Base-by-base conservation (phyloP, 345 rosid species). In the Corchorus olitorius region DNA sequence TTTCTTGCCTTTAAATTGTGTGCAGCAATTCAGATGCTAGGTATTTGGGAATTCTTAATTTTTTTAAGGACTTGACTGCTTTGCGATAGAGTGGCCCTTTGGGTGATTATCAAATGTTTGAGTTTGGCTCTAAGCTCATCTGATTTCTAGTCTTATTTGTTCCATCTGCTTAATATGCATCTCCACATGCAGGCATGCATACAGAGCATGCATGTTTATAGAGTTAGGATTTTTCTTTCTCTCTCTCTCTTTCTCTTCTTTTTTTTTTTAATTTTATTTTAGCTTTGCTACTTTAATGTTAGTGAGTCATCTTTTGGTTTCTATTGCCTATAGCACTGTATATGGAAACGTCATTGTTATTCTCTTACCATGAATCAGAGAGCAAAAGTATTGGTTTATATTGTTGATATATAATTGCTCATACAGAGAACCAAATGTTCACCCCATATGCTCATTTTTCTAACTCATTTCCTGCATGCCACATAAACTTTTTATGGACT, bases 241-340 rank as follows among this genome's bases (percentile, higher is more conserved):
- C n/a, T n/a, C n/a, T n/a, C n/a, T n/a, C n/a, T n/a, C n/a, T n/a
- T n/a, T n/a, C n/a, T n/a, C n/a, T n/a, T n/a, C n/a, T 17, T n/a
- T 4, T 9, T 59, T 22, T 19, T 8, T 35, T 20, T 20, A 6
- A 15, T 27, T 64, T 79, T 72, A 0, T 39, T 35, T 39, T 63
- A 17, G 4, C 14, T 56, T 13, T 19, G 54, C 14, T 43, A 11
- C 50, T 22, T 17, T 48, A 50, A n/a, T 27, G 52, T 54, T 58
- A 39, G 56, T n/a, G 37, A 22, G 70, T 41, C 33, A 61, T 56
- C 33, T 53, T 75, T 79, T 19, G 62, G 58, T 65, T 66, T 69
- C 58, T 43, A 58, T 64, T 75, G 43, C 43, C 41, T 63, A 19
- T 60, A 6, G 49, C 20, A 17, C 52, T 62, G 46, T 64, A 55